These are phyloP conservation scores for Psilocybe mexicana DNA, from an alignment of 1,284 basidiomycete genomes.

Conservation along the genomic window DNA sequence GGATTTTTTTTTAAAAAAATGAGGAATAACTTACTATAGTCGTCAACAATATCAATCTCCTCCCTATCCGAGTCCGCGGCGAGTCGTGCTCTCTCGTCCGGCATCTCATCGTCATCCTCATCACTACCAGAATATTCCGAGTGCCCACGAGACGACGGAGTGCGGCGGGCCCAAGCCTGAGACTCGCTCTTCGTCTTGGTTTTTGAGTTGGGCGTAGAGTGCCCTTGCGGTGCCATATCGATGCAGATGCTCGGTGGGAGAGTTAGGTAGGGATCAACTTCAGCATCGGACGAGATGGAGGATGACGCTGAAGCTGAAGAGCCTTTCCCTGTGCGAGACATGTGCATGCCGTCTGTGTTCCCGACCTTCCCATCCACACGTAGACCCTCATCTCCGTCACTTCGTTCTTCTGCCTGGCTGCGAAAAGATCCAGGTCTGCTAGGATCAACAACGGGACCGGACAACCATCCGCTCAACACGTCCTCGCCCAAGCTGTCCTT, in stretches of 20 bases:
- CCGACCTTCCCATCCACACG: no score
- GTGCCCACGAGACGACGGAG: not conserved
- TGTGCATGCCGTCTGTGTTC: no score
- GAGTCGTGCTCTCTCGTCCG: not conserved
- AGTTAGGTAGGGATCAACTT: not conserved
- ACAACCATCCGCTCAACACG: slow-evolving; percentile 8
- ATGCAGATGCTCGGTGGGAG: not conserved
- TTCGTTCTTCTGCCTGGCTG: no score
- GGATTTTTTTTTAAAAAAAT: not conserved
- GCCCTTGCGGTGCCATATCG: not conserved
- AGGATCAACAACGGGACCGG: not conserved
- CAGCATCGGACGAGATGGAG: no score
- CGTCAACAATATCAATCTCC: not conserved
- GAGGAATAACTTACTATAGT: slow-evolving; percentile 1
- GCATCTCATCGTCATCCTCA: not conserved
- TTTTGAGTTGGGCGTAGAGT: not conserved
- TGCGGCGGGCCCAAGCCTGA: not conserved
- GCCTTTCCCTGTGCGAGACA: no score
- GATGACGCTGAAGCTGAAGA: not conserved
- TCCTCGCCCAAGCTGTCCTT: slow-evolving; percentile 19
- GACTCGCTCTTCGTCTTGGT: not conserved
- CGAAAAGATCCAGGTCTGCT: no score
- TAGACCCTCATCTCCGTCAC: no score
- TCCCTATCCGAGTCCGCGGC: not conserved
- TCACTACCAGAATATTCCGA: not conserved